phyloP scores from a whole-genome alignment of 2,329 filamentous ascomycete species.

The Paecilomyces sp. region DNA sequence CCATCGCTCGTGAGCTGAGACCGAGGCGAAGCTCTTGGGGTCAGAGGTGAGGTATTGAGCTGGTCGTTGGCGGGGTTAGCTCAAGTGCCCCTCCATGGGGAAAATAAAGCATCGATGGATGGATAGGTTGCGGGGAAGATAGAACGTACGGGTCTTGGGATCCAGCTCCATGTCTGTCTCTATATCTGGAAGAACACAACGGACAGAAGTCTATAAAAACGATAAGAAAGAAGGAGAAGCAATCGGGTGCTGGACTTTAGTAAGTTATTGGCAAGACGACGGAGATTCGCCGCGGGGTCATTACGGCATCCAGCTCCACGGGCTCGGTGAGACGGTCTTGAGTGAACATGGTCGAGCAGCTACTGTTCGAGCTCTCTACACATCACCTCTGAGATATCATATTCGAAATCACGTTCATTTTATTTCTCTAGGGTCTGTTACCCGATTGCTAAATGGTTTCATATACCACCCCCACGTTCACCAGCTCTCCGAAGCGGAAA shows the following conservation, averaged over 20 bases:
- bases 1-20: slow-evolving; percentile 83
- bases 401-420: not conserved
- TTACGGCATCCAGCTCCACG: not conserved
- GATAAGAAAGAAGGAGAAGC: not conserved
- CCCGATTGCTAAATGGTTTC: not conserved
- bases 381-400: not conserved
- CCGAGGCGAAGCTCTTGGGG: slow-evolving; percentile 76
- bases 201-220: not conserved
- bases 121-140: not conserved
- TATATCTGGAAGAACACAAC: not conserved
- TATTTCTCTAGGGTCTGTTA: not conserved
- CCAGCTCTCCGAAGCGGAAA: not conserved
- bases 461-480: not conserved
- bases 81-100: slow-evolving; percentile 4
- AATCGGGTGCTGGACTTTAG: not conserved
- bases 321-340: not conserved
- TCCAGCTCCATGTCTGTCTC: slow-evolving; percentile 60
- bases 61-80: slow-evolving; percentile 30
- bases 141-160: slow-evolving; percentile 60
- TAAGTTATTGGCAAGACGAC: not conserved
- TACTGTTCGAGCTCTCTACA: not conserved
- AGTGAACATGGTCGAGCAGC: not conserved
- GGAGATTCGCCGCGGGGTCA: not conserved
- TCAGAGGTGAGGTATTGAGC: slow-evolving; percentile 74
- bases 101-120: not conserved